Conservation (phyloP, 768 basidiomycete genomes). For the Rhodocollybia butyracea region DNA sequence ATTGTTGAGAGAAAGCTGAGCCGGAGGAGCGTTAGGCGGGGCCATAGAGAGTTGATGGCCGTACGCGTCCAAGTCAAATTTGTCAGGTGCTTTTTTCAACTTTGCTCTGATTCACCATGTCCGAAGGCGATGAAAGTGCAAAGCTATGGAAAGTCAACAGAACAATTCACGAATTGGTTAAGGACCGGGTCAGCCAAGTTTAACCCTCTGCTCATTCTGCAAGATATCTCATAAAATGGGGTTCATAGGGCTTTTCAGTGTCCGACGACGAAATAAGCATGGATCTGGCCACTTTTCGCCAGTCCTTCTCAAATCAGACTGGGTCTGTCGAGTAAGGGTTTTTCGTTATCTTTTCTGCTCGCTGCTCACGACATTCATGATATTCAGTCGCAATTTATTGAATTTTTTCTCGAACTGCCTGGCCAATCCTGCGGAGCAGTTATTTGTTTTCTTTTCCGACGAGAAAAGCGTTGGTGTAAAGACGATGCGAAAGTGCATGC, state of each 20-base stretch:
- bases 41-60: constrained; percentile 22
- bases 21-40: constrained; percentile 30
- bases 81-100: constrained; percentile 28
- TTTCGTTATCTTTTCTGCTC: constrained; percentile 14
- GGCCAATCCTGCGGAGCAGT: constrained; percentile 67
- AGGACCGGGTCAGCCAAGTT: constrained; percentile 71
- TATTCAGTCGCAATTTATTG: constrained; percentile 81
- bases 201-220: constrained; percentile 7
- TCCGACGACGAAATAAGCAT: constrained; percentile 93
- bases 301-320: constrained; percentile 64
- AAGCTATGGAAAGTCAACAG: constrained; percentile 94
- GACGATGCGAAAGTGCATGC: constrained; percentile 91
- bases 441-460: constrained; percentile 95
- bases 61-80: constrained; percentile 41
- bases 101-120: constrained; percentile 39
- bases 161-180: constrained; percentile 94
- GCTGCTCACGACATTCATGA: neutral
- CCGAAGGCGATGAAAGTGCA: constrained; percentile 76
- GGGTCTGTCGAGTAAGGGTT: constrained; percentile 89
- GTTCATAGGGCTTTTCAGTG: constrained; percentile 82
- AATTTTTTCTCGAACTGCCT: constrained; percentile 86
- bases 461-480: constrained; percentile 95
- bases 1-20: constrained; percentile 42
- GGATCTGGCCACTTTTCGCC: constrained; percentile 76
- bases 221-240: constrained; percentile 22